Evolutionary conservation across 768 basidiomycete species (phyloP), one percentile per base, ranked within the genome.

Genomic region (Suillus discolor): DNA sequence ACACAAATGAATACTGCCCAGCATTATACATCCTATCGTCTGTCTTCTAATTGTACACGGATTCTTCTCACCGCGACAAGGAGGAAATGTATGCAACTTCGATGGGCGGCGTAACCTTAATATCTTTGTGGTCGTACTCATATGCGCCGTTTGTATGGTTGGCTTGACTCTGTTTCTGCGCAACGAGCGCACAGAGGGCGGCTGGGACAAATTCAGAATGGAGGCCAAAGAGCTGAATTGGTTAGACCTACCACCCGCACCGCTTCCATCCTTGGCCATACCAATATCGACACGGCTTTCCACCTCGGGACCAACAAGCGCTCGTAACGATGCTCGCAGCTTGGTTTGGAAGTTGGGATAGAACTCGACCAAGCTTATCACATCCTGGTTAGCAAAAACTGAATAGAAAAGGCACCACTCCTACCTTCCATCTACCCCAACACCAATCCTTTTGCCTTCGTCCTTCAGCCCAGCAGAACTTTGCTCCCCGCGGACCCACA

Each of bases 181-280:
- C 75, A 16, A 78, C 71, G 41, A 96, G 83, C 2, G 95, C 95
- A 70, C 93, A 92, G 47, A 97, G 82, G 49, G 95, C 95, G 74
- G 95, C 95, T 96, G 67, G 20, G 68, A 63, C 15, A 36, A 23
- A 49, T 59, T 61, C 15, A 62, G 69, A 55, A 65, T 55, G 66
- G 47, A 67, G 54, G 57, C 20, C 18, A 65, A 47, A 59, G 23
- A 6, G 25, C 45, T 55, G 61, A 55, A 28, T 49, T 20, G 9
- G n/a, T 62, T 45, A 20, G n/a, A 44, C 91, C 79, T 77, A 97
- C 96, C 97, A 73, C 97, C 97, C 49, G 96, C 95, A 44, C 97
- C 97, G 72, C 94, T 96, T 15, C 97, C 97, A 71, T 99, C 97
- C 77, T 97, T 99, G 5, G 97, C 97, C 74, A 99, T 75, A 44